phyloP scores from a whole-genome alignment of 768 basidiomycete species.

The Calocybe indica region DNA sequence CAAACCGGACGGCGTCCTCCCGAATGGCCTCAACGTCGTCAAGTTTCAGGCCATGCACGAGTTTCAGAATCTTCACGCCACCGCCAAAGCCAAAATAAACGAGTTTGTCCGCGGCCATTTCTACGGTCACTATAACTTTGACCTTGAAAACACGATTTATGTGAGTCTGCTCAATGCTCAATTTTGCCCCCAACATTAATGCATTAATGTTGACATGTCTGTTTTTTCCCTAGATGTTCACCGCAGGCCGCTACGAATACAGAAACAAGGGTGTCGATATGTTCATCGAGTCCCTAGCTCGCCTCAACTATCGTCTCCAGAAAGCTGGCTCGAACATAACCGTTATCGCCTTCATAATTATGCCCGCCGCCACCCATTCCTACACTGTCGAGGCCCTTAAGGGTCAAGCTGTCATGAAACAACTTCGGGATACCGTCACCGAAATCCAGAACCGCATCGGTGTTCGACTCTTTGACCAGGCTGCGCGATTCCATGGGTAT shows the following conservation, averaged over 20 bases:
- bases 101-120: constrained; percentile 98
- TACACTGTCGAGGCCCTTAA: constrained; percentile 98
- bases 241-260: constrained; percentile 98
- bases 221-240: constrained; percentile 70
- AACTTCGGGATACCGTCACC: constrained; percentile 90
- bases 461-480: constrained; percentile 88
- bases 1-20: constrained; percentile 95
- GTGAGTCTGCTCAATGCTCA: constrained; percentile 30
- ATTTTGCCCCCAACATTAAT: neutral
- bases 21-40: constrained; percentile 96
- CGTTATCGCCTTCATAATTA: constrained; percentile 97
- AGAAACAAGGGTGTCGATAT: constrained; percentile 99
- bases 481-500: constrained; percentile 87
- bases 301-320: constrained; percentile 52
- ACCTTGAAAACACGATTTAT: constrained; percentile 87
- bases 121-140: constrained; percentile 96
- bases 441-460: constrained; percentile 95
- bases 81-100: constrained; percentile 95
- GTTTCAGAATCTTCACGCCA: constrained; percentile 93
- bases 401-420: constrained; percentile 93
- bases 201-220: constrained; percentile 5
- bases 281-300: constrained; percentile 97
- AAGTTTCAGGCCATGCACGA: constrained; percentile 99
- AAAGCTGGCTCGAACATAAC: constrained; percentile 67
- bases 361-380: constrained; percentile 93